phyloP scores from a whole-genome alignment of 371 early-diverging fungal species.

The Actinomortierella ambigua region DNA sequence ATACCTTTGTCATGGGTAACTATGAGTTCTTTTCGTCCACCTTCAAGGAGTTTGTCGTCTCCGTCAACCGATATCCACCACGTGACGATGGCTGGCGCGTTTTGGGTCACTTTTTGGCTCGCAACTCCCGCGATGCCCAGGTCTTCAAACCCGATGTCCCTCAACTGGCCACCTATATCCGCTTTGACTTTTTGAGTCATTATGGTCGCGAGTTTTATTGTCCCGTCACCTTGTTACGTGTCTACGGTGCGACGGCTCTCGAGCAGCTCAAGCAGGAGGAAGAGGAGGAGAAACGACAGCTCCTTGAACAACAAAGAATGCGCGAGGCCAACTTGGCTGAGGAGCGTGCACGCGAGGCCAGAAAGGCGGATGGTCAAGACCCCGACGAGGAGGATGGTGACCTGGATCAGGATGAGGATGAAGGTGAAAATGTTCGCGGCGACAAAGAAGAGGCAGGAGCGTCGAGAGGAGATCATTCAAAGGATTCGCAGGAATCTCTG shows the following conservation, averaged over 20 bases:
- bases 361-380: constrained; percentile 39
- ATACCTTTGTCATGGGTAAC: constrained; percentile 90
- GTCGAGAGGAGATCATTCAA: no score
- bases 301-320: constrained; percentile 43
- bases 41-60: constrained; percentile 86
- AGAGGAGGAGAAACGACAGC: constrained; percentile 60
- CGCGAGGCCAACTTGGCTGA: constrained; percentile 21
- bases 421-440: neutral
- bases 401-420: neutral
- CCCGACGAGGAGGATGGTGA: constrained; percentile 24
- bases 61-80: constrained; percentile 86
- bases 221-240: constrained; percentile 86
- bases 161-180: constrained; percentile 80
- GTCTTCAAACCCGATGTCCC: constrained; percentile 79
- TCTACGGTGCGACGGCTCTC: constrained; percentile 92
- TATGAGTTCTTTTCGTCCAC: constrained; percentile 96
- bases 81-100: constrained; percentile 75
- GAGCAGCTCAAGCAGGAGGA: constrained; percentile 80
- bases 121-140: constrained; percentile 86
- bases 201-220: constrained; percentile 95
- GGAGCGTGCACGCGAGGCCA: constrained; percentile 20
- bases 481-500: no score
- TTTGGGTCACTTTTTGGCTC: constrained; percentile 83
- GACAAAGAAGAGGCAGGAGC: no score
- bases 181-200: constrained; percentile 87